A percentile compares a stretch with the other conserved stretches of the same genome.
Evolutionary conservation across 1,284 basidiomycete species (phyloP).

Genomic region (Athelia sp.): DNA sequence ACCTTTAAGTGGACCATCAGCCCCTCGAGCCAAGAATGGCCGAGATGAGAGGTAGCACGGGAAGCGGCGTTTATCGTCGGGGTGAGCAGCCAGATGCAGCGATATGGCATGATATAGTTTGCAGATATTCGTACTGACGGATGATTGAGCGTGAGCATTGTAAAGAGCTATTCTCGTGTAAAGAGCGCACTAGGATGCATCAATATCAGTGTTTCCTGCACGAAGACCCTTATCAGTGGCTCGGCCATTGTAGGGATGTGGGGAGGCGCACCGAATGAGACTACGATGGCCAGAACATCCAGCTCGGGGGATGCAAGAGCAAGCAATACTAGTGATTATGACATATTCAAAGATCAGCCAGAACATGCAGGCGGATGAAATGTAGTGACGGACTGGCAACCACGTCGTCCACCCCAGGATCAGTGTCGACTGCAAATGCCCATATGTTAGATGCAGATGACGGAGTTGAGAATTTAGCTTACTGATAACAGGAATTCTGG

Average conservation of each 20-base stretch:
- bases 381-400: conserved; percentile 45
- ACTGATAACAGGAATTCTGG: conserved; percentile 54
- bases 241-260: not conserved
- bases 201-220: conserved; percentile 67
- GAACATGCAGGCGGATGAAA: no score
- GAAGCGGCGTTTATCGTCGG: conserved; percentile 53
- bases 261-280: conserved; percentile 66
- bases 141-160: conserved; percentile 13
- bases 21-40: conserved; percentile 66
- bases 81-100: conserved; percentile 57
- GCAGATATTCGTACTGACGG: conserved; percentile 64
- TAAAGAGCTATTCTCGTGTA: conserved; percentile 1
- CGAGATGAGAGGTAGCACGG: conserved; percentile 50
- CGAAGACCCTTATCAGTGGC: conserved; percentile 2
- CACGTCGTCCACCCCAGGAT: conserved; percentile 91
- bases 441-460: conserved; percentile 5
- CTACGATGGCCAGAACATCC: conserved; percentile 71
- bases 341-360: conserved; percentile 5
- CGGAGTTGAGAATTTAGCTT: conserved; percentile 24
- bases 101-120: conserved; percentile 75
- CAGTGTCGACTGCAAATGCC: conserved; percentile 59
- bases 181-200: conserved; percentile 49
- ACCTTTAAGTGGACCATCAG: conserved; percentile 73
- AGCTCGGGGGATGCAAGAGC: conserved; percentile 74
- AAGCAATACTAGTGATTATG: conserved; percentile 33